Base-by-base conservation (phyloP, 257 asterid genomes). In the Rubia yunnanensis region DNA sequence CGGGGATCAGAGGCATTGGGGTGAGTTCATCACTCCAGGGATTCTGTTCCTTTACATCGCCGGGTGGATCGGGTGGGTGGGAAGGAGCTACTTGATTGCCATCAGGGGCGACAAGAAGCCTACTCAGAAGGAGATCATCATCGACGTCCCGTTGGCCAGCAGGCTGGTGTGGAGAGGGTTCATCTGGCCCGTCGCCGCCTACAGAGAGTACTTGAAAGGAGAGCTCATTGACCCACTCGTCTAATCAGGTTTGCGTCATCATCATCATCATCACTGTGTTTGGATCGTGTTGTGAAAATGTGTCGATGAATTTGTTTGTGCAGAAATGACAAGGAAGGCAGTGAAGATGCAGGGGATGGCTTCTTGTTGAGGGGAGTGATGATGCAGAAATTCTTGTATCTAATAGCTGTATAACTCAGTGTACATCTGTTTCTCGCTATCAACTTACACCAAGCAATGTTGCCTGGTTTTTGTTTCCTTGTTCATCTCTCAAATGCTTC, bases 61-160 rank as follows among this genome's bases (percentile, higher is more conserved):
- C 5, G 96, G 96, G 34, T 92, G 95, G 97, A 89, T 89, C 63
- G 99, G 99, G 82, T 90, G 99, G 97, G 95, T 82, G 1, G 97
- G 99, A 2, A 69, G 97, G 84, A 94, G 99, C 84, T 94, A 89
- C 83, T 68, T 94, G 78, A 94, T 94, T 52, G 94, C 97, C 44
- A 83, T 90, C 50, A 85, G 95, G 70, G 96, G 81, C 60, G 99
- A 89, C 0, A 92, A 92, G 90, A 92, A 92, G 54, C 97, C 96
- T 1, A 84, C 99, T 0, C 66, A 61, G 86, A 92, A 89, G 81
- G 99, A 92, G 81, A 89, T 92, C 84, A 88, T 92, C 78, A 92
- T 92, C 56, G 99, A 92, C n/a, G 97, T 92, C 5, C 97, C 97
- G 2, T 71, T 92, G 81, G 96, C 99, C 4, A 81, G 76, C 61